phyloP scores from a whole-genome alignment of 495 filamentous ascomycete genomes.

The Aspergillus mulundensis region DNA sequence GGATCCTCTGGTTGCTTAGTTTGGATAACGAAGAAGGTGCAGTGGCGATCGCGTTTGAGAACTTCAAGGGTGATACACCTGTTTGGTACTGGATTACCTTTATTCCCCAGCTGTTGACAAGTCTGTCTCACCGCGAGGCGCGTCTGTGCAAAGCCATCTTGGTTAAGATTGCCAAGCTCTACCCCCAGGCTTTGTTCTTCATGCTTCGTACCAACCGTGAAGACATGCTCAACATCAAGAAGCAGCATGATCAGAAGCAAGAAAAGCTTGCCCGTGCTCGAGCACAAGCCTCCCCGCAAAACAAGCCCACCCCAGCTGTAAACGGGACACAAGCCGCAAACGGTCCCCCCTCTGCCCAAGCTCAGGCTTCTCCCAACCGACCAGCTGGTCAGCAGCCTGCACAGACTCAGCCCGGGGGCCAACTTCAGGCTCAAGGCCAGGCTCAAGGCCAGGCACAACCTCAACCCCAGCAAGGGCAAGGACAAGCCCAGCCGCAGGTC shows the following conservation, averaged over 20 bases:
- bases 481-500: slow-evolving; percentile 4
- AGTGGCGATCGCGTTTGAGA: slow-evolving; percentile 78
- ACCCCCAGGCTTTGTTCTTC: slow-evolving; percentile 94
- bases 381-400: slow-evolving; percentile 30
- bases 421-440: slow-evolving; percentile 23
- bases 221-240: slow-evolving; percentile 90
- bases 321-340: slow-evolving; percentile 42
- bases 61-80: slow-evolving; percentile 91
- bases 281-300: slow-evolving; percentile 42
- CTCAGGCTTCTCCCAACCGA: slow-evolving; percentile 27
- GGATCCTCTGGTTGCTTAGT: slow-evolving; percentile 94
- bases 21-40: slow-evolving; percentile 81
- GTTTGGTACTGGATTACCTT: slow-evolving; percentile 99
- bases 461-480: slow-evolving; percentile 1
- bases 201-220: slow-evolving; percentile 89
- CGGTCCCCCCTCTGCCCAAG: slow-evolving; percentile 22
- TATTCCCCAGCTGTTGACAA: slow-evolving; percentile 91
- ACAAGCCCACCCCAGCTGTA: slow-evolving; percentile 51
- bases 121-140: slow-evolving; percentile 84
- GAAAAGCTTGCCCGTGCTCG: slow-evolving; percentile 50
- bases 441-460: slow-evolving; percentile 19
- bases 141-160: slow-evolving; percentile 77
- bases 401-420: slow-evolving; percentile 24
- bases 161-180: slow-evolving; percentile 88
- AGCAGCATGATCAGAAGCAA: slow-evolving; percentile 75